Conservation (phyloP, 2,329 filamentous ascomycete genomes). For the Hypomyces perniciosus region DNA sequence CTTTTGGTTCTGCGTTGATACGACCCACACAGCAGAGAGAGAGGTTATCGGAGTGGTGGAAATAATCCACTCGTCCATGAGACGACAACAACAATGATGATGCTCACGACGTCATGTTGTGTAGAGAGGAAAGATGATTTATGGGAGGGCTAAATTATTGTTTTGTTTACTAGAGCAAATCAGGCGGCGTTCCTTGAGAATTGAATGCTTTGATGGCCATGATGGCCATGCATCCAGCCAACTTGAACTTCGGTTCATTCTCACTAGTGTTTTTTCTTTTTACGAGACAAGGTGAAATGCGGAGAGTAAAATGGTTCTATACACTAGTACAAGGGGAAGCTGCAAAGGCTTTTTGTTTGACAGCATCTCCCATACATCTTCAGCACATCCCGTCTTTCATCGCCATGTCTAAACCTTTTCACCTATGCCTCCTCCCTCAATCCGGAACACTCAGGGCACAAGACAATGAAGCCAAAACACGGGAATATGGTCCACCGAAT, state of each 20-base stretch:
- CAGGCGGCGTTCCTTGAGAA: neutral
- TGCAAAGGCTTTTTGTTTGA: neutral
- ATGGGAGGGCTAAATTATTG: neutral
- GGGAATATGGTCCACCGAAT: too few species aligned
- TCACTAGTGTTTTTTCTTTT: neutral
- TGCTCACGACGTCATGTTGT: conserved; percentile 1
- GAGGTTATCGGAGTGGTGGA: too few species aligned
- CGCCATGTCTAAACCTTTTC: neutral
- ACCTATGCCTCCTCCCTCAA: neutral
- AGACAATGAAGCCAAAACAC: neutral
- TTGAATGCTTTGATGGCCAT: neutral
- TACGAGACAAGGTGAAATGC: neutral
- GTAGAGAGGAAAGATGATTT: conserved; percentile 1
- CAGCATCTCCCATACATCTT: conserved; percentile 11
- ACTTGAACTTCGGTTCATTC: neutral
- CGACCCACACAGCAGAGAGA: too few species aligned
- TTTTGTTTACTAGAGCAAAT: neutral
- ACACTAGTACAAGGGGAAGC: conserved; percentile 30
- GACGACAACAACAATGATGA: neutral
- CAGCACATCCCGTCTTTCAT: conserved; percentile 2
- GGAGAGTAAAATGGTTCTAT: conserved; percentile 26
- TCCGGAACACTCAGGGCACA: neutral
- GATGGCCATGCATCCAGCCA: neutral
- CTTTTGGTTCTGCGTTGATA: neutral
- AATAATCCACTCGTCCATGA: neutral